phyloP scores from a whole-genome alignment of 169 alveolate species.

The Plasmodium cynomolgi region DNA sequence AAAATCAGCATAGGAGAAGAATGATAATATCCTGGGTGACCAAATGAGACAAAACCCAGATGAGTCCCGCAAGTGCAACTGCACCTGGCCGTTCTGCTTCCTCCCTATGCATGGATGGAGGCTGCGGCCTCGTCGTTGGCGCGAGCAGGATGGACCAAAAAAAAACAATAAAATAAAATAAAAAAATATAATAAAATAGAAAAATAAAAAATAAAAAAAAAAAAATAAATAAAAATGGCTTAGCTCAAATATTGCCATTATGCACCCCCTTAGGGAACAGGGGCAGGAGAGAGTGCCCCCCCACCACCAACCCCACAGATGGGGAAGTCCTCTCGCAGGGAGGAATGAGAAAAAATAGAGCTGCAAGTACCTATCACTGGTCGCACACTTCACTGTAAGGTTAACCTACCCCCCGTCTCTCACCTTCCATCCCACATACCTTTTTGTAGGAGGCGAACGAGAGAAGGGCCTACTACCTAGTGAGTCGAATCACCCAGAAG shows the following conservation, averaged over 20 bases:
- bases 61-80: neutral
- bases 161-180: too few species aligned
- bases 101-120: neutral
- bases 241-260: neutral
- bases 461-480: neutral
- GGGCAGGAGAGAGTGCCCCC: neutral
- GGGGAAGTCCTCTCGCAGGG: too few species aligned
- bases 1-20: neutral
- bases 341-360: neutral
- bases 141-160: neutral
- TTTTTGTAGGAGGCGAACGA: neutral
- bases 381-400: neutral
- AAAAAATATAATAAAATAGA: too few species aligned
- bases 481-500: neutral
- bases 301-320: neutral
- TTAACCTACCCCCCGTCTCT: too few species aligned
- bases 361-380: neutral
- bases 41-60: neutral
- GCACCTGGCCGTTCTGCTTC: neutral
- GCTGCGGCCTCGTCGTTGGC: neutral
- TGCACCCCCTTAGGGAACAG: neutral
- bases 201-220: too few species aligned
- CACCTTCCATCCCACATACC: neutral
- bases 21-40: too few species aligned
- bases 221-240: neutral